These are phyloP conservation scores for Starmerella sirachaensis DNA, from an alignment of 805 yeast species.

Conservation along the genomic window DNA sequence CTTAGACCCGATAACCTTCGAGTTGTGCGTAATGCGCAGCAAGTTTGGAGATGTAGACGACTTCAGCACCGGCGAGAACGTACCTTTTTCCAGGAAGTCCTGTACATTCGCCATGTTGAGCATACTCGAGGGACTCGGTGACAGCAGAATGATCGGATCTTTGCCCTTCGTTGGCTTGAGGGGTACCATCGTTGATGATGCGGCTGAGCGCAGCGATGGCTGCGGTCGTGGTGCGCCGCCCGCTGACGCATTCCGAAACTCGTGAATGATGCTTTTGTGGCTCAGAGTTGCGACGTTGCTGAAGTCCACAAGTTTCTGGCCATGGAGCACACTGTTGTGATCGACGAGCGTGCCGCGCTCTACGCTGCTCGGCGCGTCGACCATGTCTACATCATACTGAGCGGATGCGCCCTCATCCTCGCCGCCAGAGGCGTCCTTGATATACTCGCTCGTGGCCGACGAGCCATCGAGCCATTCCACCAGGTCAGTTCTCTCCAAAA, in stretches of 20 bases:
- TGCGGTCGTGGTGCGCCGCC: not conserved
- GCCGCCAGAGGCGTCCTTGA: constrained; percentile 24
- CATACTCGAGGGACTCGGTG: constrained; percentile 70
- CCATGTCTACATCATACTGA: not conserved
- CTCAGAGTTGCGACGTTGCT: constrained; percentile 29
- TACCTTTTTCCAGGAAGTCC: constrained; percentile 61
- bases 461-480: constrained; percentile 70
- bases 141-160: constrained; percentile 63
- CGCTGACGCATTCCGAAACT: constrained; percentile 8
- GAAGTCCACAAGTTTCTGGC: constrained; percentile 29
- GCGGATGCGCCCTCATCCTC: constrained; percentile 9
- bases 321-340: constrained; percentile 33
- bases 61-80: constrained; percentile 40
- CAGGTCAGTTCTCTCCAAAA: constrained; percentile 75
- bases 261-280: constrained; percentile 23
- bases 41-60: constrained; percentile 30
- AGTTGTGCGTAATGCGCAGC: constrained; percentile 43
- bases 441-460: constrained; percentile 45
- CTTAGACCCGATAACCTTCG: constrained; percentile 43
- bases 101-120: constrained; percentile 54
- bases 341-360: constrained; percentile 27
- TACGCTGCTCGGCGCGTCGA: not conserved
- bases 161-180: constrained; percentile 23
- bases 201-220: not conserved
- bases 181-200: constrained; percentile 12